These are phyloP conservation scores for Stephania yunnanensis DNA, from an alignment of 164 flowering plant species.

Conservation along the genomic window DNA sequence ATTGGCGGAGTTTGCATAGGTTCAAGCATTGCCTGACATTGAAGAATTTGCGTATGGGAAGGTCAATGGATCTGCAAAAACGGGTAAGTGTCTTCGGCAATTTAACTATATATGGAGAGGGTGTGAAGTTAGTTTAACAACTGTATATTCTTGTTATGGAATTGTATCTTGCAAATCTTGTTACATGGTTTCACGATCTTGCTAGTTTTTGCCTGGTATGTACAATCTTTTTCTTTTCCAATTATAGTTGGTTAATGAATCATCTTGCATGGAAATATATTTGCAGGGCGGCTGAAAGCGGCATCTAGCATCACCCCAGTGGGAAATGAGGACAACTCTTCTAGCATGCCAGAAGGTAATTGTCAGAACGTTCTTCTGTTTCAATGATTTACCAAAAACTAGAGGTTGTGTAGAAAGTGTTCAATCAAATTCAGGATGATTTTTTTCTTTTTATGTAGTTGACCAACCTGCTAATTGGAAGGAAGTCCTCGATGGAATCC, in stretches of 20 bases:
- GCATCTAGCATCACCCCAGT: constrained; percentile 11
- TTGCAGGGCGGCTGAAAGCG: constrained; percentile 33
- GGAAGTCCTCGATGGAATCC: constrained; percentile 76
- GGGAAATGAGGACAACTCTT: constrained; percentile 13
- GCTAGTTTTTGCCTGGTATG: too few relatives aligned
- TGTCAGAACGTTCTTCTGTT: neutral
- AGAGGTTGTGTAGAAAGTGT: neutral
- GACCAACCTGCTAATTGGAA: constrained; percentile 79
- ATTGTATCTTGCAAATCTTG: too few relatives aligned
- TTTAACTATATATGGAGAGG: neutral
- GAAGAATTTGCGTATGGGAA: constrained; percentile 69
- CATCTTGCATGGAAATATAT: constrained; percentile 8
- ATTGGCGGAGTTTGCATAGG: constrained; percentile 27
- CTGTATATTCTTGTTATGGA: neutral
- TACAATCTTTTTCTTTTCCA: too few relatives aligned
- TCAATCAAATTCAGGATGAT: neutral
- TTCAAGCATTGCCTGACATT: constrained; percentile 51
- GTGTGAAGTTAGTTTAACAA: neutral
- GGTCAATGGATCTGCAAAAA: constrained; percentile 22
- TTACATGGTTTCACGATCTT: too few relatives aligned
- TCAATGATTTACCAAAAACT: neutral
- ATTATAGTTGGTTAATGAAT: neutral
- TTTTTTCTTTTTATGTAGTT: constrained; percentile 26
- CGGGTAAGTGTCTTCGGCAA: constrained; percentile 28
- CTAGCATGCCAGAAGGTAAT: constrained; percentile 28